Evolutionary conservation across 2,329 filamentous ascomycete genomes (phyloP).

Genomic region (Verticillium dahliae): DNA sequence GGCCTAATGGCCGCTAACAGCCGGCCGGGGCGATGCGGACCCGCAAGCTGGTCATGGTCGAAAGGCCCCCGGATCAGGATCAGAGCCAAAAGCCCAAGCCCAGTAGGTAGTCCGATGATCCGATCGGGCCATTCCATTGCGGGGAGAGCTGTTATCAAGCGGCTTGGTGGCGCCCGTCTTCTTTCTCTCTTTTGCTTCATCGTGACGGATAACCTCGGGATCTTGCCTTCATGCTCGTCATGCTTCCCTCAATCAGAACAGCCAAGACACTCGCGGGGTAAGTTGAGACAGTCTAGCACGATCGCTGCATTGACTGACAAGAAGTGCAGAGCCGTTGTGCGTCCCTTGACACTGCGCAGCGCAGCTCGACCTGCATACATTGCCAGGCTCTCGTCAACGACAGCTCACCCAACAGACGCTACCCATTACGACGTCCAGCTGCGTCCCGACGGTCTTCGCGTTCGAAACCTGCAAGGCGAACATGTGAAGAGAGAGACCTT

Average conservation of each 20-base stretch:
- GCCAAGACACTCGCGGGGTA: neutral
- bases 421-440: neutral
- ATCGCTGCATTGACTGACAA: neutral
- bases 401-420: neutral
- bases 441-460: conserved; percentile 4
- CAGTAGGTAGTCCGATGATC: neutral
- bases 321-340: neutral
- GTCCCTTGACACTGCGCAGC: neutral
- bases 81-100: neutral
- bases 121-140: neutral
- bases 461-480: neutral
- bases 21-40: neutral
- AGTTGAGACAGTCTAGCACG: neutral
- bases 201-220: neutral
- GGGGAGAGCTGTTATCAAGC: neutral
- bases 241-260: neutral
- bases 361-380: neutral
- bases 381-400: neutral
- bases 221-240: neutral
- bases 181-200: neutral
- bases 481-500: conserved; percentile 7
- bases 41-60: neutral
- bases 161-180: neutral
- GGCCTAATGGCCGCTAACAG: neutral
- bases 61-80: neutral